Evolutionary conservation across 495 filamentous ascomycete species (phyloP), one percentile per base, ranked within the genome.

Genomic region (Copromyces sp.): DNA sequence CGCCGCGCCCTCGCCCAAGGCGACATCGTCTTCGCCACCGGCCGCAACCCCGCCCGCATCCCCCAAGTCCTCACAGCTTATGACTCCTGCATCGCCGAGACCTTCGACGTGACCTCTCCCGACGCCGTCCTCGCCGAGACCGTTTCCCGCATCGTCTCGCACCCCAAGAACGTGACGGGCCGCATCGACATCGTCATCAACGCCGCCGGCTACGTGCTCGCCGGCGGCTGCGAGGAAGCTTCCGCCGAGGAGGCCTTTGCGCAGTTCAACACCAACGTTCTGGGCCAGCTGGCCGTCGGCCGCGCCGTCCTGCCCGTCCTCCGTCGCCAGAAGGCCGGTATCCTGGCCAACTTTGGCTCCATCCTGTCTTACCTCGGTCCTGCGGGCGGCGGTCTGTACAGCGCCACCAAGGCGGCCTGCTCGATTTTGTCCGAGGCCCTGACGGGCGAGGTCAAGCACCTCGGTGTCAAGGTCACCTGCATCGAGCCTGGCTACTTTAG

Each of bases 401-500:
- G 78, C 35, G 84, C 81, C 0, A 83, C 86, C 2, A 90, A 90
- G 74, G 86, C 83, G 45, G 88, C 86, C 2, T 75, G 88, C 1
- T 75, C 75, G 9, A 45, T 20, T 16, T 42, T 74, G 3, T 82
- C 79, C 38, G 79, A 84, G 6, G 82, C 80, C 45, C 81, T 86
- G 59, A 83, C 83, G 29, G 79, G 87, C 4, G 81, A 83, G 9
- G 73, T 83, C 29, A 76, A 76, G 9, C 77, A 81, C 0, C 84
- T 89, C 73, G 81, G 81, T 9, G 83, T 89, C 71, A 79, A 80
- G 24, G 81, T 83, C 39, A 76, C 80, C 11, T 77, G 85, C 14
- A 75, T 87, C 8, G 84, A 87, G 73, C 86, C 85, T 5, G 87
- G 87, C 3, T 82, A 81, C 68, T 88, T 89, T 73, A 80, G 85